Percentiles rank a stretch among this genome's conserved stretches.
Conservation (phyloP, 2,329 filamentous ascomycete species). For the Fusarium secorum region DNA sequence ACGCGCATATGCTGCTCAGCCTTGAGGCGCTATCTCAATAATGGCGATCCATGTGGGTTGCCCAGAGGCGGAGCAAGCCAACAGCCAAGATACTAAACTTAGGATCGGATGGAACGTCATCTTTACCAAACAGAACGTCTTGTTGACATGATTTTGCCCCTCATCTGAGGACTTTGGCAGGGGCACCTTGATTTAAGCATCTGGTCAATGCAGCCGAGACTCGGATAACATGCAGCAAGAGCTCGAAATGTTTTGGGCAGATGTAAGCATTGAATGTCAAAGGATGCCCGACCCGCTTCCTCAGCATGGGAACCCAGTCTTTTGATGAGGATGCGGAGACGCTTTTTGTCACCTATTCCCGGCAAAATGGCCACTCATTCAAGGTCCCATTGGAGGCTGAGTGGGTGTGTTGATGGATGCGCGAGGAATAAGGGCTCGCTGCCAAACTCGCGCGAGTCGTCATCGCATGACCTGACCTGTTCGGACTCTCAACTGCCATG, state of each 20-base stretch:
- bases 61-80: constrained; percentile 25
- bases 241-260: background rate
- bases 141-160: constrained; percentile 6
- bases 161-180: constrained; percentile 4
- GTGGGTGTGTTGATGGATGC: background rate
- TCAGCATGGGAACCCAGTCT: background rate
- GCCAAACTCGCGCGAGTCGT: constrained; percentile 18
- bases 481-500: background rate
- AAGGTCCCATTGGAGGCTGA: constrained; percentile 5
- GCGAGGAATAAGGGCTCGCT: background rate
- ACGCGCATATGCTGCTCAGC: constrained; percentile 30
- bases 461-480: constrained; percentile 18
- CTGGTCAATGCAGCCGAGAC: constrained; percentile 11
- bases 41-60: constrained; percentile 33
- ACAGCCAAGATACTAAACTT: constrained; percentile 3
- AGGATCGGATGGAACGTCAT: constrained; percentile 31
- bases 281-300: constrained; percentile 21
- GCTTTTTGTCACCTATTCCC: background rate
- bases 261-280: background rate
- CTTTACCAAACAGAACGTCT: constrained; percentile 6
- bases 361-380: background rate
- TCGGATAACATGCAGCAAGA: constrained; percentile 2
- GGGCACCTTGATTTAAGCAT: constrained; percentile 18
- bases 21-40: constrained; percentile 27
- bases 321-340: background rate